Conservation (phyloP, 257 asterid genomes). For the Capsicum chinense region DNA sequence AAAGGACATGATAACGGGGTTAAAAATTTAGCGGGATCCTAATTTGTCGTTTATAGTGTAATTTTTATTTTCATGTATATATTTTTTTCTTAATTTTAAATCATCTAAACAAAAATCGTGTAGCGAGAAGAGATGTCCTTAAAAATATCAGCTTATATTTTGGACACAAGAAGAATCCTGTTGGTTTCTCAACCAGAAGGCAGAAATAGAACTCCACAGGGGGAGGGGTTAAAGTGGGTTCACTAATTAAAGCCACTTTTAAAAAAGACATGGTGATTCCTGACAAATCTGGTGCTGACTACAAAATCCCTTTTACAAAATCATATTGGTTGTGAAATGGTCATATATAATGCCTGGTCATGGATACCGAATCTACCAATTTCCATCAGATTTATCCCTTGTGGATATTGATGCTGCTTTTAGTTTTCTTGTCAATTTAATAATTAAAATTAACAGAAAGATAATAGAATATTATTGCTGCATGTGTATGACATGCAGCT, state of each 20-base stretch:
- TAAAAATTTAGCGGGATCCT: no score
- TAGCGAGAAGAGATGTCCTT: not conserved
- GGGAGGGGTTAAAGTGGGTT: not conserved
- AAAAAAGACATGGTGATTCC: not conserved
- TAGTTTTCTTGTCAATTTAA: not conserved
- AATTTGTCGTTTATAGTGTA: no score
- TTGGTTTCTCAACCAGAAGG: not conserved
- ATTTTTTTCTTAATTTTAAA: no score
- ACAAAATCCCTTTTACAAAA: not conserved
- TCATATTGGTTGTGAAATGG: not conserved
- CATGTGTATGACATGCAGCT: not conserved
- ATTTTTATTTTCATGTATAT: no score
- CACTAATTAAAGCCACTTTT: not conserved
- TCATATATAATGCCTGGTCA: not conserved
- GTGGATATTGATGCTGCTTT: not conserved
- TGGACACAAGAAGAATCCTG: not conserved
- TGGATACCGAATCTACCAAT: slow-evolving; percentile 12
- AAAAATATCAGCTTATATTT: not conserved
- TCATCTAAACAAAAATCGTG: no score
- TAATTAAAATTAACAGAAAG: not conserved
- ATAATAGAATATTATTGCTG: not conserved
- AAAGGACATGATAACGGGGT: no score
- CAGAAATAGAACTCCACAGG: not conserved
- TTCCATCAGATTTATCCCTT: not conserved
- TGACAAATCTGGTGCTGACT: not conserved